Conservation (phyloP, 1,284 basidiomycete species). For the Ganoderma resinaceum region DNA sequence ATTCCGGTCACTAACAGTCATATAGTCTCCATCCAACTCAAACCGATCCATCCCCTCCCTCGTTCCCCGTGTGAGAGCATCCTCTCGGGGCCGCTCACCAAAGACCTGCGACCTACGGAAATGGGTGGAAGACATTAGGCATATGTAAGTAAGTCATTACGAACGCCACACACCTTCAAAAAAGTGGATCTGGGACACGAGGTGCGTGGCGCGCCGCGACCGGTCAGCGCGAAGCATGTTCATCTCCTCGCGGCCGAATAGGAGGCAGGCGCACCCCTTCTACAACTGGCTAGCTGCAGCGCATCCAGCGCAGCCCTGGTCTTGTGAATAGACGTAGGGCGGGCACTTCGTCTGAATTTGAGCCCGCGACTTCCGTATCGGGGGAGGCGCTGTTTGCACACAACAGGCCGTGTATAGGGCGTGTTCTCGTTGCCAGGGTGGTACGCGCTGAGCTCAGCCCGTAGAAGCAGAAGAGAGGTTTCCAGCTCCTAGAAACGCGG, state of each 20-base stretch:
- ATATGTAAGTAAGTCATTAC: not conserved
- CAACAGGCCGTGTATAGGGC: not conserved
- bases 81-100: not conserved
- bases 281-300: not conserved
- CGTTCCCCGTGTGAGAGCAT: not conserved
- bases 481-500: not conserved
- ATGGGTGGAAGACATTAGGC: not conserved
- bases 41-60: not conserved
- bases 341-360: not conserved
- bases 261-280: not conserved
- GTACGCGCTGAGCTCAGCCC: not conserved
- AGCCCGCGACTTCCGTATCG: not conserved
- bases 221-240: not conserved
- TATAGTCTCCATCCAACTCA: not conserved
- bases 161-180: not conserved
- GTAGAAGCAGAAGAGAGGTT: not conserved
- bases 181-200: not conserved
- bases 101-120: not conserved
- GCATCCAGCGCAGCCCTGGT: not conserved
- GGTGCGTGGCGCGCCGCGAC: not conserved
- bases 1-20: conserved; percentile 3
- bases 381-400: not conserved
- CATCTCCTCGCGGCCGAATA: not conserved
- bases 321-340: not conserved
- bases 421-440: not conserved